Percentiles rank a stretch among this genome's conserved stretches.
phyloP scores from a whole-genome alignment of 495 filamentous ascomycete species.

The Pyronema omphalodes region DNA sequence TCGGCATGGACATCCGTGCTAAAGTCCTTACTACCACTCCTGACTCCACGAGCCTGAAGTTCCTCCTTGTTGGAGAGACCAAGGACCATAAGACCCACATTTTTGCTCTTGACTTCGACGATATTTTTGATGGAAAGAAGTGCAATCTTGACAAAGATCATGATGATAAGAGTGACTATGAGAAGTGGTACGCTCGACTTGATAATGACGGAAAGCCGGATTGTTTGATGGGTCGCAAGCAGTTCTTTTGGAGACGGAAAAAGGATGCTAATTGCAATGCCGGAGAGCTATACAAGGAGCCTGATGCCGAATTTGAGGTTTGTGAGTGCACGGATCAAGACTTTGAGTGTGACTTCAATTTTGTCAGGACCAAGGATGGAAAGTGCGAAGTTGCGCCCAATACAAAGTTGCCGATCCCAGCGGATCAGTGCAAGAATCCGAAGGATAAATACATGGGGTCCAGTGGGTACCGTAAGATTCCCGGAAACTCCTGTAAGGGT shows the following conservation, averaged over 20 bases:
- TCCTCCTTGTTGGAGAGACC: constrained; percentile 47
- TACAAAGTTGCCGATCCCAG: constrained; percentile 30
- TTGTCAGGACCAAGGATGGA: constrained; percentile 38
- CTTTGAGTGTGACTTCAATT: constrained; percentile 92
- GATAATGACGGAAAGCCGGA: constrained; percentile 62
- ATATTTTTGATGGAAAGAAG: constrained; percentile 52
- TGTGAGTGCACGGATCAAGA: constrained; percentile 70
- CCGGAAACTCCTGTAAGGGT: constrained; percentile 66
- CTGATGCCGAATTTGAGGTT: constrained; percentile 38
- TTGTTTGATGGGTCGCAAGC: constrained; percentile 89
- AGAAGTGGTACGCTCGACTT: constrained; percentile 67
- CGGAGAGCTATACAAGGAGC: constrained; percentile 63
- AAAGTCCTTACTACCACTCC: constrained; percentile 62
- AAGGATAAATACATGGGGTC: constrained; percentile 57
- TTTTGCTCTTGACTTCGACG: constrained; percentile 64
- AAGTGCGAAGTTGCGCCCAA: constrained; percentile 36
- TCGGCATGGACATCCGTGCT: constrained; percentile 44
- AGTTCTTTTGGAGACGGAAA: constrained; percentile 65
- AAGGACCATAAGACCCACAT: constrained; percentile 33
- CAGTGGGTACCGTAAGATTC: constrained; percentile 82
- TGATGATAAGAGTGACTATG: constrained; percentile 41
- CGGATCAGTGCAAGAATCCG: constrained; percentile 47
- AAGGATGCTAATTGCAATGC: constrained; percentile 76
- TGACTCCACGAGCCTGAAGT: constrained; percentile 81
- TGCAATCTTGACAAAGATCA: constrained; percentile 41